These are phyloP conservation scores for Isoetes taiwanensis DNA, from an alignment of 75 land plant genomes.

Conservation along the genomic window DNA sequence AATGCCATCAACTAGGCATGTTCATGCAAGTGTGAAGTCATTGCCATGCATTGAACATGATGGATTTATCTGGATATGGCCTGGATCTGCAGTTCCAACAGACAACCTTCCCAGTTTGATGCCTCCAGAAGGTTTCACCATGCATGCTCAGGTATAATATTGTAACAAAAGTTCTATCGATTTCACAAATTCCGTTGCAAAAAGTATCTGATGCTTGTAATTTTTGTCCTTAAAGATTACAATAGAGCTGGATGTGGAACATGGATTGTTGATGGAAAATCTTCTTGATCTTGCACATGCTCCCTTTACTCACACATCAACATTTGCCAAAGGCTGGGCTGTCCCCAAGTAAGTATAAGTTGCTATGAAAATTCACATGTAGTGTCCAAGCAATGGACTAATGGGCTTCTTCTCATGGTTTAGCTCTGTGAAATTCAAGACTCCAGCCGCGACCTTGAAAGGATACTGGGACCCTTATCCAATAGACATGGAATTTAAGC, in stretches of 20 bases:
- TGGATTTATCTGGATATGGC: slow-evolving; percentile 98
- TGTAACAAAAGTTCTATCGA: not conserved
- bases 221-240: slow-evolving; percentile 39
- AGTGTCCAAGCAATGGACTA: not conserved
- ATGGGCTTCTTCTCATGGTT: not conserved
- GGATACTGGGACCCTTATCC: slow-evolving; percentile 99
- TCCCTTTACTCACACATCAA: slow-evolving; percentile 90
- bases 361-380: not conserved
- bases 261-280: slow-evolving; percentile 85
- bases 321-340: slow-evolving; percentile 97
- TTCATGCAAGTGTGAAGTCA: slow-evolving; percentile 51
- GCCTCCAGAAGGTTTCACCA: slow-evolving; percentile 65
- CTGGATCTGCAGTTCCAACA: slow-evolving; percentile 73
- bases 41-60: slow-evolving; percentile 87
- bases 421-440: slow-evolving; percentile 85
- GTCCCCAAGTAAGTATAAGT: slow-evolving; percentile 63
- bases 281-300: slow-evolving; percentile 96
- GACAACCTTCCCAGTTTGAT: slow-evolving; percentile 50
- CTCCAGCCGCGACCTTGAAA: slow-evolving; percentile 67
- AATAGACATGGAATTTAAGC: slow-evolving; percentile 91
- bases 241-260: slow-evolving; percentile 91
- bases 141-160: slow-evolving; percentile 79
- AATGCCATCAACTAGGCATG: slow-evolving; percentile 79
- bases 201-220: not conserved
- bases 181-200: not conserved